These are phyloP conservation scores for Myxozyma mucilagina DNA, from an alignment of 805 yeast genomes.

Conservation along the genomic window DNA sequence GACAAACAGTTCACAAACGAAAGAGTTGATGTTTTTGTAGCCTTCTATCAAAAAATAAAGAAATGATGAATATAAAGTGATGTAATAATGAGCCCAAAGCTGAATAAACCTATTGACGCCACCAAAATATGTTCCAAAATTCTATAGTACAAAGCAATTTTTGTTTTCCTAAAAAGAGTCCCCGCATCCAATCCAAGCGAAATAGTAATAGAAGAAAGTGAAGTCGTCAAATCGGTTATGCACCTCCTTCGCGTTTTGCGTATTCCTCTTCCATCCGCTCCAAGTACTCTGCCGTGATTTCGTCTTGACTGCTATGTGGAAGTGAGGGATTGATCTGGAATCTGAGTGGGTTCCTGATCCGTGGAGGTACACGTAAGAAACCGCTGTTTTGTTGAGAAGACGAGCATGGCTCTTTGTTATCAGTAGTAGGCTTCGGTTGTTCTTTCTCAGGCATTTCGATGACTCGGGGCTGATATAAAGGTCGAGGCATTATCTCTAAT, in stretches of 20 bases:
- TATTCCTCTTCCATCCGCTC: conserved; percentile 49
- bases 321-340: neutral
- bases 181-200: no score
- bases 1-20: no score
- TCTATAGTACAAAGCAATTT: no score
- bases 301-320: conserved; percentile 9
- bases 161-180: no score
- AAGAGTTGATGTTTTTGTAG: no score
- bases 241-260: conserved; percentile 43
- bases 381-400: neutral
- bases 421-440: neutral
- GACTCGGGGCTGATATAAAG: neutral
- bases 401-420: neutral
- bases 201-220: neutral
- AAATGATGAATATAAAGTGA: no score
- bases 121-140: no score
- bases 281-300: conserved; percentile 30
- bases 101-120: no score
- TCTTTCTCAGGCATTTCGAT: neutral
- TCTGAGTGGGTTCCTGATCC: neutral
- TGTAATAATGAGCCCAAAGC: no score
- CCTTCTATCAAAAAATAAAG: no score
- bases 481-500: neutral
- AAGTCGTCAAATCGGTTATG: conserved; percentile 16
- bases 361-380: neutral